Percentiles rank a stretch among this genome's conserved stretches.
These are phyloP conservation scores for Terfezia boudieri DNA, from an alignment of 495 filamentous ascomycete genomes.

Conservation along the genomic window DNA sequence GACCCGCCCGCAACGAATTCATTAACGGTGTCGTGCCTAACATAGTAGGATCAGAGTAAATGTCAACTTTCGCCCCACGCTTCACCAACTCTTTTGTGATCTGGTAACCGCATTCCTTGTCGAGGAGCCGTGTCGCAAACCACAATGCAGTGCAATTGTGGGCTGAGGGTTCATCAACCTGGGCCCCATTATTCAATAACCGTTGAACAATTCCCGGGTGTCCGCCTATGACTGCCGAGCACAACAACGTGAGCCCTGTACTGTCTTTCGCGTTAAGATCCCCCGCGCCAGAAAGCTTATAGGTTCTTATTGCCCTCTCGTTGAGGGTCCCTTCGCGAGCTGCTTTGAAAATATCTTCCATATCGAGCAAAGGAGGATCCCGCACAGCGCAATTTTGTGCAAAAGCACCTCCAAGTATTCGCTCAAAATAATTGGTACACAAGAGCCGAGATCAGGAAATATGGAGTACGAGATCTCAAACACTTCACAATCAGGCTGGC, in stretches of 20 bases:
- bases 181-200: constrained; percentile 17
- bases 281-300: constrained; percentile 3
- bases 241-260: constrained; percentile 18
- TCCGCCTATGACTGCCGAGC: constrained; percentile 18
- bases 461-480: no score
- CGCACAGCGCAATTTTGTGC: no score
- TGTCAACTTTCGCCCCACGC: neutral
- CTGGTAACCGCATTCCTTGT: neutral
- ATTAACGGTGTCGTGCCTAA: constrained; percentile 1
- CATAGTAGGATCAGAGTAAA: neutral
- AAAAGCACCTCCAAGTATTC: no score
- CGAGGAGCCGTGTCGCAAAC: neutral
- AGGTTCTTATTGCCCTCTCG: constrained; percentile 2
- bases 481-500: no score
- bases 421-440: no score
- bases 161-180: constrained; percentile 8
- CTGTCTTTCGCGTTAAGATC: constrained; percentile 10
- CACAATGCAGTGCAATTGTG: neutral
- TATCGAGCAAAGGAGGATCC: no score
- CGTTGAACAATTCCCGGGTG: constrained; percentile 15
- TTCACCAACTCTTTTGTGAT: neutral
- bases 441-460: no score
- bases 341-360: neutral
- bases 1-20: constrained; percentile 17
- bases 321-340: constrained; percentile 3